Conservation (phyloP, 2,329 filamentous ascomycete genomes). For the Trichoderma citrinoviride region DNA sequence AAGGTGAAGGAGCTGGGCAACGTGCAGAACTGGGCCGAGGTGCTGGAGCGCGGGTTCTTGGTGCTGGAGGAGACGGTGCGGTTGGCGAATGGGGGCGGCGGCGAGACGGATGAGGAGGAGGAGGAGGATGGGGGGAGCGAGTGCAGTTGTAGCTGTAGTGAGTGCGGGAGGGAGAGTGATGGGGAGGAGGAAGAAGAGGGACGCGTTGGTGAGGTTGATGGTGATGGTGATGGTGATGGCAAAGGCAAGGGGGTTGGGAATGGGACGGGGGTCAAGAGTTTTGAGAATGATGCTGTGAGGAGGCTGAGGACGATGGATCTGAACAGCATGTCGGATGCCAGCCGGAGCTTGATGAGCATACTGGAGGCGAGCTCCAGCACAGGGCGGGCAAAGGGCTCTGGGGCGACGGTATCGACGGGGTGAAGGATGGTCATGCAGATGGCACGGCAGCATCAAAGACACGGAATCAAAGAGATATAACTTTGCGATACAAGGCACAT, state of each 20-base stretch:
- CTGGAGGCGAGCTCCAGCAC: slow-evolving; percentile 38
- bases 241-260: no score
- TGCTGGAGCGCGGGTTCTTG: slow-evolving; percentile 67
- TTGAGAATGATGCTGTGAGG: slow-evolving; percentile 21
- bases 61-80: slow-evolving; percentile 63
- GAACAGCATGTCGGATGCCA: slow-evolving; percentile 39
- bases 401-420: slow-evolving; percentile 35
- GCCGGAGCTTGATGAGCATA: slow-evolving; percentile 37
- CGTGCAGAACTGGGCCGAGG: slow-evolving; percentile 84
- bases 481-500: background rate
- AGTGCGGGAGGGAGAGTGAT: slow-evolving; percentile 33
- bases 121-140: slow-evolving; percentile 21
- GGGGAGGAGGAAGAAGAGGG: slow-evolving; percentile 14
- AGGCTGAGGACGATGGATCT: slow-evolving; percentile 21
- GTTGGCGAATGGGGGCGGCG: slow-evolving; percentile 47
- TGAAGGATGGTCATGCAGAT: background rate
- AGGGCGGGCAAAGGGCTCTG: slow-evolving; percentile 37
- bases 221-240: slow-evolving; percentile 22
- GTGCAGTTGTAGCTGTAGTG: slow-evolving; percentile 40
- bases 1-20: slow-evolving; percentile 76
- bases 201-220: slow-evolving; percentile 36
- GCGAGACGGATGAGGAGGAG: slow-evolving; percentile 26
- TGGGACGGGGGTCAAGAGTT: slow-evolving; percentile 17
- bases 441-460: background rate
- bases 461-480: background rate